These are phyloP conservation scores for Lanmaoa pseudosensibilis DNA, from an alignment of 768 basidiomycete species.

Conservation along the genomic window DNA sequence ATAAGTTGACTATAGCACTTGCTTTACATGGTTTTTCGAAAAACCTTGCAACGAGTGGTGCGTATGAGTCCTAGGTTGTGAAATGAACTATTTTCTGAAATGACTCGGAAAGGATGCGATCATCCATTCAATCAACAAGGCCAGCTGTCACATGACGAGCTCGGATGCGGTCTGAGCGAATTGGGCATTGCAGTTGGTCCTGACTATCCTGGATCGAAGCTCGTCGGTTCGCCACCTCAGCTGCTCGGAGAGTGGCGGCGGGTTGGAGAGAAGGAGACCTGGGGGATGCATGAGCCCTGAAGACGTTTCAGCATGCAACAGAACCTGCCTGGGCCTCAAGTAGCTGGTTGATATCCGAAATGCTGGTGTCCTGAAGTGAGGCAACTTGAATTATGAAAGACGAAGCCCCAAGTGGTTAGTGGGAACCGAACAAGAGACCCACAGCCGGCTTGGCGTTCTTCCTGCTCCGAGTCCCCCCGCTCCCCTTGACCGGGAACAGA, in stretches of 20 bases:
- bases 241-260: neutral
- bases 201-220: neutral
- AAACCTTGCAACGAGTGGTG: slow-evolving; percentile 11
- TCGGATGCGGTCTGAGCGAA: slow-evolving; percentile 7
- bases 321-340: neutral
- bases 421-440: neutral
- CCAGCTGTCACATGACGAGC: slow-evolving; percentile 1
- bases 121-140: neutral
- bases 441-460: neutral
- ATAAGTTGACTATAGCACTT: slow-evolving; percentile 3
- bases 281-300: neutral
- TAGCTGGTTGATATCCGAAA: neutral
- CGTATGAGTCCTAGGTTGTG: slow-evolving; percentile 19
- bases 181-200: neutral
- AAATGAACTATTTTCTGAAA: slow-evolving; percentile 13
- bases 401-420: too few relatives aligned
- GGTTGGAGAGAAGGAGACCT: slow-evolving; percentile 1
- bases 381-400: neutral
- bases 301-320: neutral
- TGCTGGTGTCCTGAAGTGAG: neutral
- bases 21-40: slow-evolving; percentile 5
- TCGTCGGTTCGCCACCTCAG: neutral
- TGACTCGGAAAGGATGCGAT: neutral
- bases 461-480: neutral
- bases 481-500: neutral